Base-by-base conservation (phyloP, 805 yeast genomes). In the Soucietia sequanensis region DNA sequence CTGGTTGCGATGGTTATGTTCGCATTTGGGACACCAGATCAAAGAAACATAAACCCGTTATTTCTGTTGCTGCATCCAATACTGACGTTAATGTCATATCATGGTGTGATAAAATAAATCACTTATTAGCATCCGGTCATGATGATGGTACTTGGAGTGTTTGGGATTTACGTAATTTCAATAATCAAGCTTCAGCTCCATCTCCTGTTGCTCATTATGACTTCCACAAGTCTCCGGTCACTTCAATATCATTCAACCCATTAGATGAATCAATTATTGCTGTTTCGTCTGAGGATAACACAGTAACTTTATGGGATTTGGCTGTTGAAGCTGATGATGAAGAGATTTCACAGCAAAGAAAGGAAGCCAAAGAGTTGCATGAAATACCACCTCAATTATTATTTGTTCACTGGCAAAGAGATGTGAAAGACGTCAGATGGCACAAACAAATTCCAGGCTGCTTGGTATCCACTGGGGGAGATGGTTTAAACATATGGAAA, bases 271-370 rank as follows among this genome's bases (percentile, higher is more conserved):
- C 96, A 0, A 88, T 90, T 43, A 76, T 93, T 35, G 98, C 98
- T 1, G 97, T 91, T 12, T 89, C 95, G 3, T 86, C 95, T 1
- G 98, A 90, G 58, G 99, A 93, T 62, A 89, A 89, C 60, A 93
- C 98, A 5, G 97, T 93, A 6, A 89, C 97, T 1, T 68, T 93
- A 46, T 93, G 99, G 99, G 99, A 93, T 68, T 73, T 93, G 58
- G 91, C 97, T 9, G 99, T 93, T 11, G 99, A 93, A 67, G 98
- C 98, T 3, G 99, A 90, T 60, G 98, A 93, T 56, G 98, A 91
- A 56, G 99, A 91, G 63, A 84, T 91, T 46, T 80, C 85, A 38
- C 84, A 83, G 54, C 97, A 91, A 65, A 76, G 79, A 49, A 75
- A 78, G 38, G 93, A 84, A 50, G 76, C 81, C 26, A 75, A 76